These are phyloP conservation scores for Musa itinerans DNA, from an alignment of 176 grass and related monocot species.

Conservation along the genomic window DNA sequence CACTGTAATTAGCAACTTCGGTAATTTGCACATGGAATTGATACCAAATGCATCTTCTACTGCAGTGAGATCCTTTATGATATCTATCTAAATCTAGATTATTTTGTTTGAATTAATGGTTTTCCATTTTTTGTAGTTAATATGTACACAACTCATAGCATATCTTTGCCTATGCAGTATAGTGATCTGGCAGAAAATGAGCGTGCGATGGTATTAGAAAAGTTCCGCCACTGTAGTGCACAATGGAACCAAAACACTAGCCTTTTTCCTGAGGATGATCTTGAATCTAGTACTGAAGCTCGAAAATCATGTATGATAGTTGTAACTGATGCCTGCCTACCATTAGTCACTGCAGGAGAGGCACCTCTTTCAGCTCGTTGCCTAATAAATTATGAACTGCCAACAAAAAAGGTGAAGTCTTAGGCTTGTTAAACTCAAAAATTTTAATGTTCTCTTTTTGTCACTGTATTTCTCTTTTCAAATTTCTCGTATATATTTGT, in stretches of 20 bases:
- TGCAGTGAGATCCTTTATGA: background rate
- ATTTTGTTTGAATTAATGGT: background rate
- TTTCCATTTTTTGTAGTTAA: background rate
- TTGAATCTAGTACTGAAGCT: constrained; percentile 29
- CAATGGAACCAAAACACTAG: constrained; percentile 46
- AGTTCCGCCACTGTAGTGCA: constrained; percentile 45
- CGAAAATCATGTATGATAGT: constrained; percentile 59
- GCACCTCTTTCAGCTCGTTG: constrained; percentile 53
- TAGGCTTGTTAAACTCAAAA: background rate
- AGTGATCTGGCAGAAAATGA: constrained; percentile 72
- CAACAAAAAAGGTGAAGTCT: constrained; percentile 62
- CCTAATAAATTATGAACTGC: constrained; percentile 83
- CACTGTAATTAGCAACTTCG: background rate
- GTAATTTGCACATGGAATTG: background rate
- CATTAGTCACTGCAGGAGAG: constrained; percentile 48
- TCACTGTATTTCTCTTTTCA: no score
- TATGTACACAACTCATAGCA: background rate
- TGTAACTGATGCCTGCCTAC: constrained; percentile 82
- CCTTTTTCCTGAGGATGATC: constrained; percentile 20
- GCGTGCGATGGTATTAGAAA: constrained; percentile 67
- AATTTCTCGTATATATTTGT: no score
- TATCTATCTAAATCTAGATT: background rate
- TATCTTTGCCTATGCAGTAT: constrained; percentile 37
- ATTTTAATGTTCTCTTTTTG: background rate
- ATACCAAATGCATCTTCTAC: background rate